phyloP scores from a whole-genome alignment of 805 yeast species.

The Hanseniaspora taiwanica region DNA sequence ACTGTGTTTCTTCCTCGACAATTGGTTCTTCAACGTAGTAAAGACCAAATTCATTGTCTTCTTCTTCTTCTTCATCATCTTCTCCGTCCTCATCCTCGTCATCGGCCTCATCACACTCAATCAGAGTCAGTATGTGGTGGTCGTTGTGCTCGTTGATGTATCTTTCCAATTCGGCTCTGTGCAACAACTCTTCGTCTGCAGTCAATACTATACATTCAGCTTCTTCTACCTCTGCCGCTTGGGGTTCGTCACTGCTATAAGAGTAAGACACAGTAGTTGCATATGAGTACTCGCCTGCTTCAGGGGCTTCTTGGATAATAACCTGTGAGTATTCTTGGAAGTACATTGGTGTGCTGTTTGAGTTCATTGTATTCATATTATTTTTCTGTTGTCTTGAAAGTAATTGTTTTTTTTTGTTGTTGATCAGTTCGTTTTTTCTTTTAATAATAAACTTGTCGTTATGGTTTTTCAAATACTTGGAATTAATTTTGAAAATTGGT shows the following conservation, averaged over 20 bases:
- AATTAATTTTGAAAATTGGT: too few species aligned
- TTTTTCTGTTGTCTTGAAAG: too few species aligned
- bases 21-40: not conserved
- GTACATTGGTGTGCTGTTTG: not conserved
- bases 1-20: too few species aligned
- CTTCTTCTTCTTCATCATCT: not conserved
- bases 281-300: not conserved
- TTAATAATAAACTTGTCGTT: too few species aligned
- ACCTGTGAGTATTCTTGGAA: not conserved
- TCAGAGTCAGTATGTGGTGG: not conserved
- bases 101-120: not conserved
- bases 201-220: not conserved
- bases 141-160: not conserved
- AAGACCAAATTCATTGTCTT: not conserved
- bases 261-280: not conserved
- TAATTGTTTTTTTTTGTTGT: not conserved
- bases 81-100: not conserved
- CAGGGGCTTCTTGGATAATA: not conserved
- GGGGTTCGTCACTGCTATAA: too few species aligned
- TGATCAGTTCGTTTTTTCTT: too few species aligned
- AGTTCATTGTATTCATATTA: too few species aligned
- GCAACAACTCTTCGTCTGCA: not conserved
- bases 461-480: too few species aligned
- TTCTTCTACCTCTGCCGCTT: too few species aligned
- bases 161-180: not conserved